phyloP scores from a whole-genome alignment of 176 grass and related monocot genomes.

The Pontederia paniculata region DNA sequence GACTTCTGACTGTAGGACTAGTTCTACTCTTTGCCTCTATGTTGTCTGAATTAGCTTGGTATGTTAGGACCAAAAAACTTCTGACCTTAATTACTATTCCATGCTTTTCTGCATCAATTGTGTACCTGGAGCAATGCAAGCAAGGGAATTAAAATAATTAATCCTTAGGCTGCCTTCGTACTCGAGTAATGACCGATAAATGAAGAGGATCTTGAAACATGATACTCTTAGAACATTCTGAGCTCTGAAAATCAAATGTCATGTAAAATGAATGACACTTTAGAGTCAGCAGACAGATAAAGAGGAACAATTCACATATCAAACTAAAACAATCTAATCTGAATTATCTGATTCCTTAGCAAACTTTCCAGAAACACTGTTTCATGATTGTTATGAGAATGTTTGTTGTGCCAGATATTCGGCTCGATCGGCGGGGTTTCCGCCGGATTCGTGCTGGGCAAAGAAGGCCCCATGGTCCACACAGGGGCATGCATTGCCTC shows the following conservation, averaged over 20 bases:
- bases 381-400: neutral
- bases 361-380: neutral
- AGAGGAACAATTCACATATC: too few relatives aligned
- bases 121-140: neutral
- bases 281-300: too few relatives aligned
- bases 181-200: neutral
- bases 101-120: too few relatives aligned
- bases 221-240: too few relatives aligned
- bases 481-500: constrained; percentile 55
- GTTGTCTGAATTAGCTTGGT: too few relatives aligned
- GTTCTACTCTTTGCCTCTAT: too few relatives aligned
- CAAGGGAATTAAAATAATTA: neutral
- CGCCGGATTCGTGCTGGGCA: constrained; percentile 61
- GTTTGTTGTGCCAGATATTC: constrained; percentile 23
- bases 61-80: too few relatives aligned
- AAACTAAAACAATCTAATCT: neutral
- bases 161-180: neutral
- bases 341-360: neutral
- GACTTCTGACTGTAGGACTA: too few relatives aligned
- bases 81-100: too few relatives aligned
- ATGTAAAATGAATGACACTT: too few relatives aligned
- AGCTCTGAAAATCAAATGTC: too few relatives aligned
- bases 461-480: constrained; percentile 73
- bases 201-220: neutral
- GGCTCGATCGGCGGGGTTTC: constrained; percentile 55